Percentiles rank a stretch among this genome's conserved stretches.
Evolutionary conservation across 2,329 filamentous ascomycete species (phyloP).

Genomic region (Gremmenia infestans): DNA sequence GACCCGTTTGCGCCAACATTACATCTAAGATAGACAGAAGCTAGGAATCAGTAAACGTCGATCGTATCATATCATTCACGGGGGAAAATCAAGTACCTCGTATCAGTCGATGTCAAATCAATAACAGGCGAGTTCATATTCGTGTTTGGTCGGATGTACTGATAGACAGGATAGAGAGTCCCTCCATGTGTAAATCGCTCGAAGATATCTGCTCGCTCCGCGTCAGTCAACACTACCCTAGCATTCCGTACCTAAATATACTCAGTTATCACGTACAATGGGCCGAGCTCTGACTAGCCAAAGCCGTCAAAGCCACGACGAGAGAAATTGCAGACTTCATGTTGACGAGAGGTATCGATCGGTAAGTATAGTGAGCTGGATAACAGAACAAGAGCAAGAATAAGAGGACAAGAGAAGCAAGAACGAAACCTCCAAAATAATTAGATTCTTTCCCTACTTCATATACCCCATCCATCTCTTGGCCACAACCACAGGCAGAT

Average conservation of each 20-base stretch:
- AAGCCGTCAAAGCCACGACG: constrained; percentile 2
- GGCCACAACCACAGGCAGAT: neutral
- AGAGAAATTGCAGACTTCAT: constrained; percentile 17
- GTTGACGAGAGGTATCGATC: neutral
- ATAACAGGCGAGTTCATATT: constrained; percentile 47
- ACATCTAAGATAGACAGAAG: constrained; percentile 41
- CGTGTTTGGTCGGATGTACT: constrained; percentile 41
- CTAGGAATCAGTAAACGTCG: constrained; percentile 6
- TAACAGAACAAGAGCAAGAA: neutral
- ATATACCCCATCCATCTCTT: too few species aligned
- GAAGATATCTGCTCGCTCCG: constrained; percentile 23
- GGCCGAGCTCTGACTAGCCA: constrained; percentile 10
- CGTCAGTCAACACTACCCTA: neutral
- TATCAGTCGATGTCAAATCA: constrained; percentile 20
- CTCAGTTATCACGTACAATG: constrained; percentile 10
- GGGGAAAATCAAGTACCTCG: constrained; percentile 5
- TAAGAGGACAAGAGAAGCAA: neutral
- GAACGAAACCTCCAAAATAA: neutral
- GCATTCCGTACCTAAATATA: neutral
- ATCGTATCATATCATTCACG: neutral
- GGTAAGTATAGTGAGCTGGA: neutral
- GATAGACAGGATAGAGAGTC: constrained; percentile 37
- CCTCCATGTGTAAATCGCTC: constrained; percentile 21
- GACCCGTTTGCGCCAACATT: constrained; percentile 33
- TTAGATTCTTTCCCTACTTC: neutral